Evolutionary conservation across 2,329 filamentous ascomycete species (phyloP).

Genomic region (Ascochyta pisi): DNA sequence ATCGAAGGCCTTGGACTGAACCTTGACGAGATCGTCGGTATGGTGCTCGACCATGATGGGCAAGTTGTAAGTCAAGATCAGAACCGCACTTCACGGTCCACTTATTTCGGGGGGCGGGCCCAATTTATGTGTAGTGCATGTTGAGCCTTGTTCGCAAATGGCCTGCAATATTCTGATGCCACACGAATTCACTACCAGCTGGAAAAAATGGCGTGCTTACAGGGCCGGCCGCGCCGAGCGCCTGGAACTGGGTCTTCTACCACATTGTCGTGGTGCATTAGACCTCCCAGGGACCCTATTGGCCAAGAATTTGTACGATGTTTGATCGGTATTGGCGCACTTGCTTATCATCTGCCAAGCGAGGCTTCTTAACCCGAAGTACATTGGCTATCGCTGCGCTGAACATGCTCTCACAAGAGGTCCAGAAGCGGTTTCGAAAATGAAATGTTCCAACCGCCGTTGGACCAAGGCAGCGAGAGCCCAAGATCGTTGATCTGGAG

Average conservation of each 20-base stretch:
- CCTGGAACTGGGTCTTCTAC: conserved; percentile 4
- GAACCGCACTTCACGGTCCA: neutral
- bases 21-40: conserved; percentile 3
- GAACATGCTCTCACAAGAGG: neutral
- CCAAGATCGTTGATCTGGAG: neutral
- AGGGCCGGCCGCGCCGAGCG: conserved; percentile 16
- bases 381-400: neutral
- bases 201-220: conserved; percentile 17
- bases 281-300: conserved; percentile 2
- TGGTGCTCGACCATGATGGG: conserved; percentile 11
- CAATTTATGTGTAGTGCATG: neutral
- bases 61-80: neutral
- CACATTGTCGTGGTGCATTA: neutral
- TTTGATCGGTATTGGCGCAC: conserved; percentile 11
- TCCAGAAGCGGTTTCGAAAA: neutral
- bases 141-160: neutral
- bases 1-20: conserved; percentile 17
- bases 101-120: neutral
- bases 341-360: conserved; percentile 21
- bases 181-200: neutral
- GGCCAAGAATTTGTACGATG: neutral
- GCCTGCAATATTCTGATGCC: neutral
- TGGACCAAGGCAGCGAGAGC: neutral
- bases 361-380: conserved; percentile 19
- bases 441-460: neutral